Evolutionary conservation across 805 yeast species (phyloP).

Genomic region (Peterozyma xylosa): DNA sequence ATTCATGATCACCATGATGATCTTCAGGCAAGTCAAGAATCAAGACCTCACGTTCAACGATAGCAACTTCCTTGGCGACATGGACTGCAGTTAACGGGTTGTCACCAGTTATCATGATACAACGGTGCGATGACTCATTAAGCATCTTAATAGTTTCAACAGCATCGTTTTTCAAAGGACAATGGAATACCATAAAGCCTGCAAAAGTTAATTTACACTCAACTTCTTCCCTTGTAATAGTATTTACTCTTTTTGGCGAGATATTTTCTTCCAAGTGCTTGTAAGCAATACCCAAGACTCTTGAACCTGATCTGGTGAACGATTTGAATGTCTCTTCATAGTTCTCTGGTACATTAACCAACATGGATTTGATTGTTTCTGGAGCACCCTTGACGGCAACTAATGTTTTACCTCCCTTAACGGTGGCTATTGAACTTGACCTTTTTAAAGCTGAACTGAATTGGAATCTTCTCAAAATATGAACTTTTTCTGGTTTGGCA

Average conservation of each 20-base stretch:
- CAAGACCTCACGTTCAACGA: slow-evolving; percentile 75
- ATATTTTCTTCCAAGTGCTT: slow-evolving; percentile 54
- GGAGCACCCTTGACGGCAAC: slow-evolving; percentile 98
- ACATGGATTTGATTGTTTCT: slow-evolving; percentile 81
- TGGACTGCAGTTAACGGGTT: slow-evolving; percentile 97
- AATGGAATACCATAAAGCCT: slow-evolving; percentile 93
- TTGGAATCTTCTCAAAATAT: slow-evolving; percentile 89
- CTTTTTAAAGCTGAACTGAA: slow-evolving; percentile 94
- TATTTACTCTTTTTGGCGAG: slow-evolving; percentile 41
- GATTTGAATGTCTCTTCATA: slow-evolving; percentile 84
- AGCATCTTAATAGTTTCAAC: slow-evolving; percentile 84
- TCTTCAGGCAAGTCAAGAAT: slow-evolving; percentile 83
- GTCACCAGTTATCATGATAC: slow-evolving; percentile 98
- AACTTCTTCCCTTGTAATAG: slow-evolving; percentile 65
- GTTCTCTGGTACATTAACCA: slow-evolving; percentile 59
- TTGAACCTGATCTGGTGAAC: slow-evolving; percentile 91
- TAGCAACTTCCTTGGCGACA: slow-evolving; percentile 89
- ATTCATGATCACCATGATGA: slow-evolving; percentile 47
- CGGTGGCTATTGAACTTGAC: slow-evolving; percentile 75
- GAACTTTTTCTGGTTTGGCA: slow-evolving; percentile 39
- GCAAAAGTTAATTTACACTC: slow-evolving; percentile 74
- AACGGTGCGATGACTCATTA: slow-evolving; percentile 91
- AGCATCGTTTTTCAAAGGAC: slow-evolving; percentile 94
- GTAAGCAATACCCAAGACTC: slow-evolving; percentile 93
- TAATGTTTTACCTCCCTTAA: slow-evolving; percentile 42